Evolutionary conservation across 495 filamentous ascomycete species (phyloP).

Genomic region (Lasiosphaeria hispida): DNA sequence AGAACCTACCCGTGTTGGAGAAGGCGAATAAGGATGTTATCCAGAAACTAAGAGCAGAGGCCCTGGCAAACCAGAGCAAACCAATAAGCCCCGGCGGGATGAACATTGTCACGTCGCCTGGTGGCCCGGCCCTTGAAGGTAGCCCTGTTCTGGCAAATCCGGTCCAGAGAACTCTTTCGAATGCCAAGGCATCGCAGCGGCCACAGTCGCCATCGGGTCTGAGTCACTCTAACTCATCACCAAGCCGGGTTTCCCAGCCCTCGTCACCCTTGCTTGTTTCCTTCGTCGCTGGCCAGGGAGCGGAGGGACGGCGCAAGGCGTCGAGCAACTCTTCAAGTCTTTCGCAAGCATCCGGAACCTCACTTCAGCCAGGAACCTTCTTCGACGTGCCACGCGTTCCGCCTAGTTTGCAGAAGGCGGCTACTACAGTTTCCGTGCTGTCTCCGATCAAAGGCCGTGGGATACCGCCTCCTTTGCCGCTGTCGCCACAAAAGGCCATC

Average conservation of each 20-base stretch:
- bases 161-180: slow-evolving; percentile 78
- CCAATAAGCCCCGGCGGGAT: slow-evolving; percentile 41
- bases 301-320: slow-evolving; percentile 55
- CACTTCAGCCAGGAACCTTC: slow-evolving; percentile 70
- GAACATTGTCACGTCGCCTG: slow-evolving; percentile 41
- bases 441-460: slow-evolving; percentile 75
- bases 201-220: slow-evolving; percentile 81
- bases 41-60: slow-evolving; percentile 88
- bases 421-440: slow-evolving; percentile 60
- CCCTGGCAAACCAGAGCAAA: slow-evolving; percentile 64
- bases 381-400: slow-evolving; percentile 67
- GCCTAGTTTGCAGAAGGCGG: slow-evolving; percentile 57
- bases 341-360: slow-evolving; percentile 71
- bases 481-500: slow-evolving; percentile 49
- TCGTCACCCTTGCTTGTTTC: slow-evolving; percentile 92
- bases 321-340: slow-evolving; percentile 84
- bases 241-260: slow-evolving; percentile 83
- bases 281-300: slow-evolving; percentile 71
- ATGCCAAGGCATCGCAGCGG: slow-evolving; percentile 67
- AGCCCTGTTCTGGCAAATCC: slow-evolving; percentile 78
- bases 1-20: slow-evolving; percentile 93
- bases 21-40: slow-evolving; percentile 99
- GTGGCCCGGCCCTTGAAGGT: slow-evolving; percentile 68
- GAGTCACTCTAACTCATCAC: slow-evolving; percentile 79
- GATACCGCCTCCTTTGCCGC: slow-evolving; percentile 46